Conservation (phyloP, 129 eudicot species). For the Pseudognaphalium luteoalbum region DNA sequence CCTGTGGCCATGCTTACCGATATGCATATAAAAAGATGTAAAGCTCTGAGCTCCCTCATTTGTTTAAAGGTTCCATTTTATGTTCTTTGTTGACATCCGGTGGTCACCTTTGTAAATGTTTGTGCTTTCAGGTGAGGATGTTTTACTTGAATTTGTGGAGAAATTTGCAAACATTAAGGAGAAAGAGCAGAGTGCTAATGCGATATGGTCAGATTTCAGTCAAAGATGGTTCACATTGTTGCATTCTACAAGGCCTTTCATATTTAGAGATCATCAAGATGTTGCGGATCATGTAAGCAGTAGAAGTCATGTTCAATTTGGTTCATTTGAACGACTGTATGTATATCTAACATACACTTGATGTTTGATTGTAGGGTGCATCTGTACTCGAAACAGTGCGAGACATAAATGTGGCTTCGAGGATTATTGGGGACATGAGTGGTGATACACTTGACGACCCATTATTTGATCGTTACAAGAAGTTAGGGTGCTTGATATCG, state of each 20-base stretch:
- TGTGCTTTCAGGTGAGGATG: constrained; percentile 54
- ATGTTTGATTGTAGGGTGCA: constrained; percentile 50
- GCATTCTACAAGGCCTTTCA: constrained; percentile 74
- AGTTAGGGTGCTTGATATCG: constrained; percentile 58
- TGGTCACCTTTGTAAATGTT: background rate
- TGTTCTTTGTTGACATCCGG: background rate
- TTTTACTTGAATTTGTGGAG: constrained; percentile 49
- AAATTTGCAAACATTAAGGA: constrained; percentile 32
- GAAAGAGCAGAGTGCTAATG: constrained; percentile 43
- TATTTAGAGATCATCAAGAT: constrained; percentile 51
- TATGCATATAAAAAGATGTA: constrained; percentile 65
- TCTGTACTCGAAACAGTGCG: constrained; percentile 64
- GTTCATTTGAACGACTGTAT: background rate
- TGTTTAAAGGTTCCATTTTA: background rate
- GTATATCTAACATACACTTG: background rate
- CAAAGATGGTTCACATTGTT: constrained; percentile 76
- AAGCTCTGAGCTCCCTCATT: background rate
- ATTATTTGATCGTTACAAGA: constrained; percentile 54
- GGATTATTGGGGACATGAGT: constrained; percentile 71
- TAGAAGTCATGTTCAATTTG: background rate
- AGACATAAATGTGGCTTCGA: constrained; percentile 73
- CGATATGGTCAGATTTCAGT: constrained; percentile 85
- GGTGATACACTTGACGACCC: constrained; percentile 82
- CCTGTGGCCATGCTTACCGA: constrained; percentile 85
- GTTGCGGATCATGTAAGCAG: constrained; percentile 72